Conservation (phyloP, 2,329 filamentous ascomycete genomes). For the Penicillium paneum region DNA sequence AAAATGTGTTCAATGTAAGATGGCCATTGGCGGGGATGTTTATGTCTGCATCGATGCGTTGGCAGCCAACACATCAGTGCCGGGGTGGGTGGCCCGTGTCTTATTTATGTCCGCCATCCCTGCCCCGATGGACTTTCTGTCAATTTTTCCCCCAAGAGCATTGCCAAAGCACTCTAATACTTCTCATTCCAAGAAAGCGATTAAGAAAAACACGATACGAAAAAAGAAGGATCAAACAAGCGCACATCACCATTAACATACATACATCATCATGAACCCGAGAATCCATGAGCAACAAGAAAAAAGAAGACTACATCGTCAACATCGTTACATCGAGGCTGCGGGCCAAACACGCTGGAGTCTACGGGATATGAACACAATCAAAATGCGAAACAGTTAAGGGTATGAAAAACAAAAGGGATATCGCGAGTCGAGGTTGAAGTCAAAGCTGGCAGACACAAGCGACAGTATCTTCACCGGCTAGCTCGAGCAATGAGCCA, state of each 20-base stretch:
- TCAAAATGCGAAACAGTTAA: slow-evolving; percentile 13
- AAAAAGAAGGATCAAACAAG: slow-evolving; percentile 5
- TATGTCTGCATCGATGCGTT: slow-evolving; percentile 3
- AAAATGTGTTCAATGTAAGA: not conserved
- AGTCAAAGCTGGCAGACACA: not conserved
- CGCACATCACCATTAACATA: slow-evolving; percentile 7
- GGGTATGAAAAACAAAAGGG: slow-evolving; percentile 10
- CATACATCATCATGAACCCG: slow-evolving; percentile 3
- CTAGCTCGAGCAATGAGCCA: slow-evolving; percentile 91
- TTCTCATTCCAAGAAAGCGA: not conserved
- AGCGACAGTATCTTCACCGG: slow-evolving; percentile 51
- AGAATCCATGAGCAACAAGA: not conserved
- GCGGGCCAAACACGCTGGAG: slow-evolving; percentile 32
- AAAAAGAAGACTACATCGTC: slow-evolving; percentile 38
- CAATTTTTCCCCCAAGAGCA: not conserved
- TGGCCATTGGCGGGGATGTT: not conserved
- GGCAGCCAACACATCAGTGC: slow-evolving; percentile 23
- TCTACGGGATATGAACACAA: slow-evolving; percentile 23
- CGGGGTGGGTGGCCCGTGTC: slow-evolving; percentile 21
- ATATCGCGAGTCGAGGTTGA: slow-evolving; percentile 5
- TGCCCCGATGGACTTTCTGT: not conserved
- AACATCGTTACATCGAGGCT: slow-evolving; percentile 50
- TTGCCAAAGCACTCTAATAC: not conserved
- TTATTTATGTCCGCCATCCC: slow-evolving; percentile 18
- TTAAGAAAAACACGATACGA: not conserved